A percentile compares a stretch with the other conserved stretches of the same genome.
Conservation (phyloP, 768 basidiomycete species). For the Lentinula aciculospora region DNA sequence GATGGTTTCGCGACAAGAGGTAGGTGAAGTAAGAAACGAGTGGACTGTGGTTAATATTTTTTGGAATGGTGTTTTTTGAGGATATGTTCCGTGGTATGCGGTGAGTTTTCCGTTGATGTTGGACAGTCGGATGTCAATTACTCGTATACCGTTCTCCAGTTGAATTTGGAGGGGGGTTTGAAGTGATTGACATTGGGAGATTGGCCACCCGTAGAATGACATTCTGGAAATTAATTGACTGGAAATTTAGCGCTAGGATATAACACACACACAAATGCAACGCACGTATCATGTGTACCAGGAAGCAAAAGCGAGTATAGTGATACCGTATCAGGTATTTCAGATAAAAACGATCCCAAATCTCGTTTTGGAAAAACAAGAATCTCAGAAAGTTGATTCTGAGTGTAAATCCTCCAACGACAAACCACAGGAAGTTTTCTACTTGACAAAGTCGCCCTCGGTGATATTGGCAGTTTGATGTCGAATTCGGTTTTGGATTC, state of each 20-base stretch:
- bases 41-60: constrained; percentile 58
- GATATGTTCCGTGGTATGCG: constrained; percentile 75
- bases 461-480: constrained; percentile 13
- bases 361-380: constrained; percentile 57
- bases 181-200: constrained; percentile 80
- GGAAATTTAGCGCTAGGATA: constrained; percentile 6
- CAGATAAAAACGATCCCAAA: constrained; percentile 48
- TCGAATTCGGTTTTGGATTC: not conserved
- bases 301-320: constrained; percentile 77
- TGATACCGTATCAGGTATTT: constrained; percentile 60
- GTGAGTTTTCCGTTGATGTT: constrained; percentile 58
- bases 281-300: constrained; percentile 69
- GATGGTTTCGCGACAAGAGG: constrained; percentile 63
- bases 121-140: constrained; percentile 77
- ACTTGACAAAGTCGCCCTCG: constrained; percentile 50
- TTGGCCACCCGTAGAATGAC: constrained; percentile 81
- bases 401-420: constrained; percentile 56
- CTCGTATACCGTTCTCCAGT: constrained; percentile 71
- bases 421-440: constrained; percentile 51
- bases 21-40: constrained; percentile 54
- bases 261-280: constrained; percentile 6
- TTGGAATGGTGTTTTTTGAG: constrained; percentile 63
- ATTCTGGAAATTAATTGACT: constrained; percentile 39
- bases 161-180: constrained; percentile 60
- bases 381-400: constrained; percentile 34